phyloP scores from a whole-genome alignment of 192 early-diverging fungal species.

The Chytriomyces sp. region DNA sequence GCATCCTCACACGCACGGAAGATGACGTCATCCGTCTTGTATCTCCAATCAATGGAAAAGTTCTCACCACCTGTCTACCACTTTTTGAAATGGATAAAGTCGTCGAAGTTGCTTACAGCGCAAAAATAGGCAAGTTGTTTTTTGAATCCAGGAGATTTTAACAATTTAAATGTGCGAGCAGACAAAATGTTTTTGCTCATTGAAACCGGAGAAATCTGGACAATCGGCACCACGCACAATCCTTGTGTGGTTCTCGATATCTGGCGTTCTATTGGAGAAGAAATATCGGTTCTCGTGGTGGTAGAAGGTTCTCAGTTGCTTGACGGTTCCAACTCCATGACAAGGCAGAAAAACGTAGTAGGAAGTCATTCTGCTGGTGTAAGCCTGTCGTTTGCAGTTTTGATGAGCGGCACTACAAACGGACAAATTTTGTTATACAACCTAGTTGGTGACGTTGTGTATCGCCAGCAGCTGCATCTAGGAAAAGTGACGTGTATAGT shows the following conservation, averaged over 20 bases:
- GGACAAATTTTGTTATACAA: constrained; percentile 56
- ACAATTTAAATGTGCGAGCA: too few relatives aligned
- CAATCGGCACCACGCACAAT: constrained; percentile 43
- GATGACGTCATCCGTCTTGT: constrained; percentile 55
- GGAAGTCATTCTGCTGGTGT: not conserved
- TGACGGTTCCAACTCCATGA: not conserved
- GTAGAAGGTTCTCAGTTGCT: constrained; percentile 39
- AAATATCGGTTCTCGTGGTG: constrained; percentile 38
- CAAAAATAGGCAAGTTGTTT: constrained; percentile 13
- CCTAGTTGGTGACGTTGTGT: constrained; percentile 39
- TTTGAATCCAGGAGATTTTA: not conserved
- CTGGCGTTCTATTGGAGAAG: constrained; percentile 44
- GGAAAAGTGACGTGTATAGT: constrained; percentile 49
- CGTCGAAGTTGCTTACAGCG: constrained; percentile 37
- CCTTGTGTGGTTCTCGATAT: constrained; percentile 55
- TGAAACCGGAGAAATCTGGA: constrained; percentile 54
- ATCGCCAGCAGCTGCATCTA: constrained; percentile 52
- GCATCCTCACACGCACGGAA: constrained; percentile 43
- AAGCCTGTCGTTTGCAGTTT: not conserved
- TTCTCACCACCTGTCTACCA: constrained; percentile 53
- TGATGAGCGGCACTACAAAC: constrained; percentile 52
- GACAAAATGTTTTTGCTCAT: constrained; percentile 55
- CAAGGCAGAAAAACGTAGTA: not conserved
- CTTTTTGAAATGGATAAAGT: constrained; percentile 53
- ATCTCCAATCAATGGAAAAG: constrained; percentile 44